Percentiles rank a stretch among this genome's conserved stretches.
phyloP scores from a whole-genome alignment of 2,329 filamentous ascomycete species.

The Ophiostoma sp. region DNA sequence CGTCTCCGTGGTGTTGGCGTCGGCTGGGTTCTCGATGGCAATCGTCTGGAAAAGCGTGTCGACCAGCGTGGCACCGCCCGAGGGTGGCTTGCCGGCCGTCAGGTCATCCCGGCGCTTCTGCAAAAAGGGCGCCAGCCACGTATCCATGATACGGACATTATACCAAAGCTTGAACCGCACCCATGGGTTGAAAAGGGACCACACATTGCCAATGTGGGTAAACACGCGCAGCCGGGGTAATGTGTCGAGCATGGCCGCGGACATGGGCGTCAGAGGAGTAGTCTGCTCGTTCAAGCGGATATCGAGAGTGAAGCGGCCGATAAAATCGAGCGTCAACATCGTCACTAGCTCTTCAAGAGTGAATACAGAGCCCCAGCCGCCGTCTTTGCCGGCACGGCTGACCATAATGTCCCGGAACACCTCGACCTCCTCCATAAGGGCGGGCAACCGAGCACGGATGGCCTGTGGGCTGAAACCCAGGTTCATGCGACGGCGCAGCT shows the following conservation, averaged over 20 bases:
- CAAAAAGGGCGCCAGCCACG: conserved; percentile 35
- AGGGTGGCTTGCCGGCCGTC: conserved; percentile 14
- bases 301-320: conserved; percentile 32
- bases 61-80: conserved; percentile 31
- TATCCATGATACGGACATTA: conserved; percentile 36
- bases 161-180: conserved; percentile 36
- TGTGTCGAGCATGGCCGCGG: conserved; percentile 24
- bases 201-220: conserved; percentile 29
- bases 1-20: neutral
- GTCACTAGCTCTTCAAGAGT: conserved; percentile 31
- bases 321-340: conserved; percentile 34
- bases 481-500: conserved; percentile 39
- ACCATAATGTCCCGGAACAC: conserved; percentile 34
- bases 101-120: conserved; percentile 28
- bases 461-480: conserved; percentile 41
- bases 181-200: conserved; percentile 35
- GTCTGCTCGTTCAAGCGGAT: conserved; percentile 26
- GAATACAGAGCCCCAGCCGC: conserved; percentile 30
- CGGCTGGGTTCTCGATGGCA: conserved; percentile 20
- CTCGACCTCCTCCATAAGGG: conserved; percentile 36
- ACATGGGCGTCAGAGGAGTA: conserved; percentile 19
- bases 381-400: conserved; percentile 29
- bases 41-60: conserved; percentile 37
- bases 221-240: conserved; percentile 22
- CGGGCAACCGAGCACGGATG: conserved; percentile 38